Percentiles rank a stretch among this genome's conserved stretches.
Conservation (phyloP, 1,284 basidiomycete species). For the Leccinum ponderosum region DNA sequence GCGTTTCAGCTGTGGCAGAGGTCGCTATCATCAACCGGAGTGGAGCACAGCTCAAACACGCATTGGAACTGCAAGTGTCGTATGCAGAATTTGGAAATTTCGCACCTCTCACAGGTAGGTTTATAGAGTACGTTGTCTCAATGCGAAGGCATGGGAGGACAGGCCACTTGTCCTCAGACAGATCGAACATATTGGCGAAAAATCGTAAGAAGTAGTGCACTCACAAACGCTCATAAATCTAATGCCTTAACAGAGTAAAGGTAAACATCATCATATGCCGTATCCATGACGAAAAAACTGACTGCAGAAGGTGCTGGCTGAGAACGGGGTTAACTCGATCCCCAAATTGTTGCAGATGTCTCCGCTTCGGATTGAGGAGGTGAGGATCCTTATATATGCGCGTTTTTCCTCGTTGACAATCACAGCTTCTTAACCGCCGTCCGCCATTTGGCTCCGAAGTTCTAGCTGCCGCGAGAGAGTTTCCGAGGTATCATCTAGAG, state of each 20-base stretch:
- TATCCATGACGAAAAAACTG: constrained; percentile 2
- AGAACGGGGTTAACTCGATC: constrained; percentile 69
- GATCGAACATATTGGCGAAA: constrained; percentile 81
- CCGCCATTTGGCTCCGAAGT: constrained; percentile 72
- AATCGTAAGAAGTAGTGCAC: constrained; percentile 58
- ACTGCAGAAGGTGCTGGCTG: constrained; percentile 61
- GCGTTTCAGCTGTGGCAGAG: constrained; percentile 65
- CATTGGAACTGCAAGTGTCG: constrained; percentile 63
- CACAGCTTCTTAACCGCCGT: constrained; percentile 71
- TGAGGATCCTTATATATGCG: constrained; percentile 31
- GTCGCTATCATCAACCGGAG: constrained; percentile 61
- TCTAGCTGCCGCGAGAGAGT: constrained; percentile 54
- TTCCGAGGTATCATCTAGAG: constrained; percentile 62
- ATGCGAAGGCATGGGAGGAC: constrained; percentile 85
- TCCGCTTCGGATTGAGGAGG: constrained; percentile 62
- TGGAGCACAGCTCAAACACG: constrained; percentile 66
- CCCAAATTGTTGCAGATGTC: constrained; percentile 54
- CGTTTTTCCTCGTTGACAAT: constrained; percentile 4
- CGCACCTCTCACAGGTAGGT: constrained; percentile 6
- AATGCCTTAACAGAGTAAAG: constrained; percentile 48
- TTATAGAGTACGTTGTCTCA: constrained; percentile 68
- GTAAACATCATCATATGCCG: constrained; percentile 29
- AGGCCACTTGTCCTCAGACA: constrained; percentile 77
- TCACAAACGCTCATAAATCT: not conserved
- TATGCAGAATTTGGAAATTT: not conserved